phyloP scores from a whole-genome alignment of 768 basidiomycete species.

The Pilatotrama ljubarskyi region DNA sequence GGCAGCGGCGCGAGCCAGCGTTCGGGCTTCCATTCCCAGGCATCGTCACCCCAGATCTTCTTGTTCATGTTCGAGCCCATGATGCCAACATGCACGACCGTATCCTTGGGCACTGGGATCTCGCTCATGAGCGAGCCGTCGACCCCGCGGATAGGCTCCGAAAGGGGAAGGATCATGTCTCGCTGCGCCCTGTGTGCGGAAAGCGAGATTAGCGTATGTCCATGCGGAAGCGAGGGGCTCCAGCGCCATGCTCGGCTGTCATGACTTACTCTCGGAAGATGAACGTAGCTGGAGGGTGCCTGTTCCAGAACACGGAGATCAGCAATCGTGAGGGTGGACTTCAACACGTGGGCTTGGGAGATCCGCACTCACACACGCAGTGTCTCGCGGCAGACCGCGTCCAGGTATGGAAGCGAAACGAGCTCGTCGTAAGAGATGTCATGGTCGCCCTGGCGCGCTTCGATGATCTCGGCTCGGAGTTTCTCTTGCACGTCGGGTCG shows the following conservation, averaged over 20 bases:
- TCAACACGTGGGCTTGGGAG: background rate
- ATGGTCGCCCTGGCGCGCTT: slow-evolving; percentile 10
- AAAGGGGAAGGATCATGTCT: slow-evolving; percentile 47
- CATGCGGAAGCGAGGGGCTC: slow-evolving; percentile 23
- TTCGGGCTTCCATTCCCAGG: slow-evolving; percentile 44
- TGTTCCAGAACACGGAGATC: background rate
- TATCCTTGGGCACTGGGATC: slow-evolving; percentile 41
- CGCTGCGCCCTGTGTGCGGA: slow-evolving; percentile 24
- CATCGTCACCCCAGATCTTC: slow-evolving; percentile 46
- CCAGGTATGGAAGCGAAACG: slow-evolving; percentile 39
- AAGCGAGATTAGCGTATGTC: slow-evolving; percentile 28
- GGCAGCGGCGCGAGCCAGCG: slow-evolving; percentile 40
- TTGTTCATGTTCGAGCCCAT: slow-evolving; percentile 42
- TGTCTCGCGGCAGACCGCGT: slow-evolving; percentile 37
- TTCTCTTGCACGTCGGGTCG: slow-evolving; percentile 13
- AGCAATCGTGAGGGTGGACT: background rate
- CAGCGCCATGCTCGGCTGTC: background rate
- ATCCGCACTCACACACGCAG: slow-evolving; percentile 29
- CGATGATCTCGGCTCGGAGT: slow-evolving; percentile 19
- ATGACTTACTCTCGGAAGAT: slow-evolving; percentile 23
- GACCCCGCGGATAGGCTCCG: slow-evolving; percentile 21
- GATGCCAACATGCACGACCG: slow-evolving; percentile 40
- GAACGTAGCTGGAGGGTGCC: slow-evolving; percentile 22
- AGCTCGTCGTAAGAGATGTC: slow-evolving; percentile 36
- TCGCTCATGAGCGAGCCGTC: slow-evolving; percentile 23